phyloP scores from a whole-genome alignment of 768 basidiomycete species.

The Rubroboletus pulcherrimus region DNA sequence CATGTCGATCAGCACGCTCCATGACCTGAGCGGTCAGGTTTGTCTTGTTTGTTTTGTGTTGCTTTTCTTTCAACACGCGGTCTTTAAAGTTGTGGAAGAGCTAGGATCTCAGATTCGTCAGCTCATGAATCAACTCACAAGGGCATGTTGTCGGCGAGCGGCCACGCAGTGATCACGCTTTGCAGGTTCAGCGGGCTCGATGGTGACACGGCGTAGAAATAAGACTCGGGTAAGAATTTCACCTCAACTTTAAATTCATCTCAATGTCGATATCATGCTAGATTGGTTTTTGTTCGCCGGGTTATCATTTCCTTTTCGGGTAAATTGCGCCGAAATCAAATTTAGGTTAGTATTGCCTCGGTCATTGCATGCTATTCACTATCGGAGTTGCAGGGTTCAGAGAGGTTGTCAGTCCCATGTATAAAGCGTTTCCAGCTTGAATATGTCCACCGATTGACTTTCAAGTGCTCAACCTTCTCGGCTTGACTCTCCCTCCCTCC shows the following conservation, averaged over 20 bases:
- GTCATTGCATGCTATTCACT: slow-evolving; percentile 27
- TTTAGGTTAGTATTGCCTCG: slow-evolving; percentile 32
- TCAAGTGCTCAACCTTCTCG: slow-evolving; percentile 12
- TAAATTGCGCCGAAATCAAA: slow-evolving; percentile 27
- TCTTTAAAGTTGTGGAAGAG: slow-evolving; percentile 19
- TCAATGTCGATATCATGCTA: slow-evolving; percentile 22
- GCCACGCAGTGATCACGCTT: slow-evolving; percentile 28
- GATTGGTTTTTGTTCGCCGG: slow-evolving; percentile 21
- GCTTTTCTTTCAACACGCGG: slow-evolving; percentile 22
- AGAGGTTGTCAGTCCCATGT: slow-evolving; percentile 29
- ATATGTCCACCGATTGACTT: slow-evolving; percentile 28
- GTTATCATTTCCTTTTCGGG: slow-evolving; percentile 27
- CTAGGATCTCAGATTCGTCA: slow-evolving; percentile 29
- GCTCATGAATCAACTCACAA: slow-evolving; percentile 26
- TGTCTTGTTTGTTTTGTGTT: slow-evolving; percentile 11
- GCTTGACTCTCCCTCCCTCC: slow-evolving; percentile 5
- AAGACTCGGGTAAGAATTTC: slow-evolving; percentile 26
- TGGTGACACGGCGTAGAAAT: slow-evolving; percentile 27
- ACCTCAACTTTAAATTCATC: slow-evolving; percentile 27
- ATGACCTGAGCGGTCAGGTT: slow-evolving; percentile 20
- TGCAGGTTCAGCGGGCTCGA: slow-evolving; percentile 20
- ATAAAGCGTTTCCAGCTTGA: slow-evolving; percentile 28
- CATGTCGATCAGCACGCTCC: slow-evolving; percentile 33
- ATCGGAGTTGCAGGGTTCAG: slow-evolving; percentile 30
- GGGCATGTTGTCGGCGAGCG: slow-evolving; percentile 23